A percentile compares a stretch with the other conserved stretches of the same genome.
phyloP scores from a whole-genome alignment of 768 basidiomycete genomes.

The Boletus pseudo-olivaceus region DNA sequence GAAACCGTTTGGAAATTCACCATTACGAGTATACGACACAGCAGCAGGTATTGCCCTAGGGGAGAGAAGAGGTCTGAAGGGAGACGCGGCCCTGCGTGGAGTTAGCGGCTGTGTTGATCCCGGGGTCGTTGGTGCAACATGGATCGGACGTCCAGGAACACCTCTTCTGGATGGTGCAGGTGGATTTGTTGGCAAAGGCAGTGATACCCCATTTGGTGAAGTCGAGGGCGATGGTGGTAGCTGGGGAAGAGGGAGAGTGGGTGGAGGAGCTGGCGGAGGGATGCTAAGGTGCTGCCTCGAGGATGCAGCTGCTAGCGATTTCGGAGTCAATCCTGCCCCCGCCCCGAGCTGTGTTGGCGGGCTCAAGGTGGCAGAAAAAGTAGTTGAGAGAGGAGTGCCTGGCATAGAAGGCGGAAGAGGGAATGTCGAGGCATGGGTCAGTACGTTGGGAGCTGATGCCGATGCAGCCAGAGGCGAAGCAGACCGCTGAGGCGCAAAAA shows the following conservation, averaged over 20 bases:
- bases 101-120: conserved; percentile 15
- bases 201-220: neutral
- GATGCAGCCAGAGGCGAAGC: conserved; percentile 11
- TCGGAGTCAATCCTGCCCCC: conserved; percentile 3
- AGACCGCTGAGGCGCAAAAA: conserved; percentile 1
- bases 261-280: conserved; percentile 31
- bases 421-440: conserved; percentile 2
- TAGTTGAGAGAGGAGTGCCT: conserved; percentile 16
- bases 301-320: conserved; percentile 6
- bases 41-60: conserved; percentile 3
- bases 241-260: conserved; percentile 30
- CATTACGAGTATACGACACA: neutral
- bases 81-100: conserved; percentile 17
- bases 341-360: neutral
- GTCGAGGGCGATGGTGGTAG: conserved; percentile 19
- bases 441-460: conserved; percentile 1
- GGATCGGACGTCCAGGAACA: conserved; percentile 14
- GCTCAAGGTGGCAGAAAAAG: conserved; percentile 1
- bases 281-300: conserved; percentile 29
- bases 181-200: neutral
- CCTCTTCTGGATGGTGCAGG: conserved; percentile 7
- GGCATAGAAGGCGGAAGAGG: conserved; percentile 20
- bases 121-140: conserved; percentile 7
- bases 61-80: conserved; percentile 22
- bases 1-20: neutral